Percentiles rank a stretch among this genome's conserved stretches.
Conservation (phyloP, 169 alveolate genomes). For the Cryptosporidium felis region DNA sequence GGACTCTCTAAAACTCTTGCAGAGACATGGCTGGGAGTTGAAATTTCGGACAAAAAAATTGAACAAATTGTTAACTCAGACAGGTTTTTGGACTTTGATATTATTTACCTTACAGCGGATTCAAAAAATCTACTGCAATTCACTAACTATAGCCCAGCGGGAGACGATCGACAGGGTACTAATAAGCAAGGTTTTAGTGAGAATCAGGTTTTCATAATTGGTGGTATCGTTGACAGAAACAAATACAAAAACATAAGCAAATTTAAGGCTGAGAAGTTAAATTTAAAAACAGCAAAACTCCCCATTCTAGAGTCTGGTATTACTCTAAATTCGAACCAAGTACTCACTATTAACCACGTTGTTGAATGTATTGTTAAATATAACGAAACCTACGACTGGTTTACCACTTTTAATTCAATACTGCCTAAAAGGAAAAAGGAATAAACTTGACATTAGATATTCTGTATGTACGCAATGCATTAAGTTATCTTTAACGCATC, state of each 20-base stretch:
- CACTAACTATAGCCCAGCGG: too few relatives aligned
- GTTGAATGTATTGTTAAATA: slow-evolving; percentile 54
- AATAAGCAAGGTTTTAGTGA: slow-evolving; percentile 17
- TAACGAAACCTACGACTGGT: slow-evolving; percentile 27
- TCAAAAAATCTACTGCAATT: slow-evolving; percentile 70
- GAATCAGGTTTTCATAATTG: slow-evolving; percentile 70
- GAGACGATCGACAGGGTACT: neutral
- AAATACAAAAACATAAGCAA: slow-evolving; percentile 69
- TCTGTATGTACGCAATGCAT: neutral
- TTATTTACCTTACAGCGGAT: slow-evolving; percentile 74
- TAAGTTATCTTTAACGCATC: slow-evolving; percentile 26
- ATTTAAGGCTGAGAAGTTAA: slow-evolving; percentile 67
- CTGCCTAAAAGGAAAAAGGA: slow-evolving; percentile 55
- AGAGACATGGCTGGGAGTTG: slow-evolving; percentile 59
- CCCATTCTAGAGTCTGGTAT: slow-evolving; percentile 72
- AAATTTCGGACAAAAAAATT: neutral
- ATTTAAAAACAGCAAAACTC: slow-evolving; percentile 70
- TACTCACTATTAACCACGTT: slow-evolving; percentile 70
- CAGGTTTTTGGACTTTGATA: neutral
- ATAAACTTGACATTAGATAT: neutral
- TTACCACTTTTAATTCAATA: slow-evolving; percentile 4
- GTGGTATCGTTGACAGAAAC: slow-evolving; percentile 76
- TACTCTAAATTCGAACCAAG: slow-evolving; percentile 1
- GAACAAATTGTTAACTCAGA: neutral
- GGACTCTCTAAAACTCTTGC: slow-evolving; percentile 42